Evolutionary conservation across 495 filamentous ascomycete genomes (phyloP), one percentile per base, ranked within the genome.

Genomic region (Penicillium roqueforti): DNA sequence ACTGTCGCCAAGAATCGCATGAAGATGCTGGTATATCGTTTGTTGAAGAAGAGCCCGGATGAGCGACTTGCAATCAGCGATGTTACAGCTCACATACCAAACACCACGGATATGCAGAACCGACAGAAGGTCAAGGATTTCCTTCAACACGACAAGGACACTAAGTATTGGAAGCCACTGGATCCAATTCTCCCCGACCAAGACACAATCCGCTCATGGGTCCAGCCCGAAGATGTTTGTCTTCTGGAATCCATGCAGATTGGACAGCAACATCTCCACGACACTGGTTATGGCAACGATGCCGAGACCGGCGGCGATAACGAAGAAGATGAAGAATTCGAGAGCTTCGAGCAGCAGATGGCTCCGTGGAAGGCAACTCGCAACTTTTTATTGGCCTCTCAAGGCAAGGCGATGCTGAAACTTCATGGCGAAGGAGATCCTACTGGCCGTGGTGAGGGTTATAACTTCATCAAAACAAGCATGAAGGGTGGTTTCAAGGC

Each of bases 401-500:
- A 91, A 59, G 89, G 91, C 26, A 99, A 99, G 67, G 93, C 93
- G 8, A 99, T 99, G 93, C 80, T 99, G 41, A 83, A 88, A 53
- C 83, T 99, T 9, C 89, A 97, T 60, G 93, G 93, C 16, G 86
- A 92, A 56, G 93, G 95, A 28, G 93, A 99, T 65, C 93, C 93
- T n/a, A 93, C 91, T 7, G 89, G 91, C 10, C 87, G 89, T 58
- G 93, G 93, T 3, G 85, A 95, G 51, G 93, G 89, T 3, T 92
- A 97, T 74, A 96, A 87, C 66, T 96, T 97, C 67, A 87, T 99
- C 59, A 88, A 91, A 61, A 96, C 90, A 0, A 95, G 89, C 11
- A 99, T 99, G 93, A 99, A 99, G 68, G 93, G 93, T 42, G 93
- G 93, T 3, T 99, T 93, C 72, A 89, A 95, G 60, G 87, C 91